Conservation (phyloP, 2,329 filamentous ascomycete genomes). For the Madurella mycetomatis region DNA sequence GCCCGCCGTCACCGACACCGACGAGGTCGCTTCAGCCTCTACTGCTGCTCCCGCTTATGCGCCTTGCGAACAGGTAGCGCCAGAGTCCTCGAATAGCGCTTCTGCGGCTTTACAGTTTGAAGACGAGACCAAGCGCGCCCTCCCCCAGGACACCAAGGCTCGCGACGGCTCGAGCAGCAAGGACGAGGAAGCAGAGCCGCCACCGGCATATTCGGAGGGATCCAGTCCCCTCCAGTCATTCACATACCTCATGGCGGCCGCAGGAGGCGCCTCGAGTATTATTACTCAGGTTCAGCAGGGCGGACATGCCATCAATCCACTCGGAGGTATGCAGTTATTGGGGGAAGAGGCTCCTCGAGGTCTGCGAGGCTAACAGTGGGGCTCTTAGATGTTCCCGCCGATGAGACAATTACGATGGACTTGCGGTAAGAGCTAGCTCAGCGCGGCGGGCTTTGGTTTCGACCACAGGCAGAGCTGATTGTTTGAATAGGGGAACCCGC, state of each 20-base stretch:
- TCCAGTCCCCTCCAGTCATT: slow-evolving; percentile 89
- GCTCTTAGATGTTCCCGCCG: slow-evolving; percentile 66
- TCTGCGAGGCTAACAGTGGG: slow-evolving; percentile 14
- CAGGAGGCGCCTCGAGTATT: slow-evolving; percentile 94
- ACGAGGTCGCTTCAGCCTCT: slow-evolving; percentile 26
- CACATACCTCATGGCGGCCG: slow-evolving; percentile 95
- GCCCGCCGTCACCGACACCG: slow-evolving; percentile 35
- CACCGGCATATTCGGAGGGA: slow-evolving; percentile 93
- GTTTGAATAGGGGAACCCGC: slow-evolving; percentile 67
- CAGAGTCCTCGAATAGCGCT: slow-evolving; percentile 23
- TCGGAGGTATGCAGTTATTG: slow-evolving; percentile 62
- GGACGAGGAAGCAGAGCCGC: slow-evolving; percentile 81
- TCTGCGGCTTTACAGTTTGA: slow-evolving; percentile 33
- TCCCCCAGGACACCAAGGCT: slow-evolving; percentile 77
- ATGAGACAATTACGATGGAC: slow-evolving; percentile 94
- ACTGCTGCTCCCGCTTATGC: slow-evolving; percentile 52
- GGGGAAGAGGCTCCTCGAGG: not conserved
- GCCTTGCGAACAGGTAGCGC: slow-evolving; percentile 18
- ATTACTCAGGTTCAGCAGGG: slow-evolving; percentile 98
- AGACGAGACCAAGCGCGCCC: slow-evolving; percentile 76
- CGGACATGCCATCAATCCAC: slow-evolving; percentile 79
- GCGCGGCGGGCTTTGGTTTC: not conserved
- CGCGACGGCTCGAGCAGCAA: slow-evolving; percentile 52
- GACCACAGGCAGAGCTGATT: slow-evolving; percentile 16
- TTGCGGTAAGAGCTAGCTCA: slow-evolving; percentile 62